phyloP scores from a whole-genome alignment of 345 rosid species.

The Barbarea vulgaris region DNA sequence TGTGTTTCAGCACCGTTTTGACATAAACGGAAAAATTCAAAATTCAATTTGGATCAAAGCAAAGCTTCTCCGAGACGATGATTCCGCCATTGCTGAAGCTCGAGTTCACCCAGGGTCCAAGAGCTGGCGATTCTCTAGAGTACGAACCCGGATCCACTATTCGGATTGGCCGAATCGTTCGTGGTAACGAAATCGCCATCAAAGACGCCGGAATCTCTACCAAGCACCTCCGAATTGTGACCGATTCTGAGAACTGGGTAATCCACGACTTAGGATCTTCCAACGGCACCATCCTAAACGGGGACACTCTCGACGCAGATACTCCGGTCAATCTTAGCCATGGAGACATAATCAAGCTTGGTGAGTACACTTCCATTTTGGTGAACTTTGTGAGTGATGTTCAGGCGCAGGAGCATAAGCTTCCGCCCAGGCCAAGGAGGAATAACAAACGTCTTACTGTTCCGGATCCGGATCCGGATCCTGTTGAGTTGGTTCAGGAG shows the following conservation, averaged over 20 bases:
- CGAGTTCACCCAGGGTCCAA: slow-evolving; percentile 60
- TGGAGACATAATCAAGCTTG: slow-evolving; percentile 74
- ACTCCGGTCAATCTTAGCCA: slow-evolving; percentile 50
- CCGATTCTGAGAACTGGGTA: slow-evolving; percentile 65
- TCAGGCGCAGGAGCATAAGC: slow-evolving; percentile 26
- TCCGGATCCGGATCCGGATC: slow-evolving; percentile 31
- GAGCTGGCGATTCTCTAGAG: slow-evolving; percentile 62
- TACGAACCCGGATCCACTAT: slow-evolving; percentile 53
- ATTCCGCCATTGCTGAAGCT: slow-evolving; percentile 51
- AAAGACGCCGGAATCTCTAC: slow-evolving; percentile 84
- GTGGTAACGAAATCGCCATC: slow-evolving; percentile 70
- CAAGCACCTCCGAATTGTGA: slow-evolving; percentile 65
- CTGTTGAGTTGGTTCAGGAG: slow-evolving; percentile 8
- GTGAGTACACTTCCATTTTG: slow-evolving; percentile 62
- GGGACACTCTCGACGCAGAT: slow-evolving; percentile 46
- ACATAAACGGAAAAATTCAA: slow-evolving; percentile 13
- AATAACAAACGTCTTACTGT: slow-evolving; percentile 40
- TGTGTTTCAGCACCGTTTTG: not conserved
- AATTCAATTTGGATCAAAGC: not conserved
- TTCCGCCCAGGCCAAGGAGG: slow-evolving; percentile 46
- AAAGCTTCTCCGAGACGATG: slow-evolving; percentile 41
- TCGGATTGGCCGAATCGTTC: slow-evolving; percentile 68
- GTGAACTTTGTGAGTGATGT: slow-evolving; percentile 41
- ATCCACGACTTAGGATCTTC: slow-evolving; percentile 77
- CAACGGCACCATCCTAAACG: slow-evolving; percentile 74